Percentiles rank a stretch among this genome's conserved stretches.
Evolutionary conservation across 2,329 filamentous ascomycete species (phyloP).

Genomic region (Botrytis squamosa): DNA sequence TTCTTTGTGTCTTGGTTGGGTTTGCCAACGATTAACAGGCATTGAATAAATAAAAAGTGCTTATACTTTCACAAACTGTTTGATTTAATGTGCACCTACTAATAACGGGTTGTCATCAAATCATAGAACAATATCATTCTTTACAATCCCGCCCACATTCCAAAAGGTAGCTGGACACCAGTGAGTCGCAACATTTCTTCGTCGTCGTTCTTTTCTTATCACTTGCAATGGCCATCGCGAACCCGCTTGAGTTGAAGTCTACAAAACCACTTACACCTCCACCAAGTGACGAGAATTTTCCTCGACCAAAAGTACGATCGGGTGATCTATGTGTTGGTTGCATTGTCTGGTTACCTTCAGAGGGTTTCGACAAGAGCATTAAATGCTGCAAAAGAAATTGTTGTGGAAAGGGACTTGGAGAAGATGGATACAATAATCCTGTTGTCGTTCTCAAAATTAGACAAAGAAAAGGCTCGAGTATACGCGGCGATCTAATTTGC

Average conservation of each 20-base stretch:
- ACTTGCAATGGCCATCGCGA: neutral
- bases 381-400: conserved; percentile 23
- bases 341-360: conserved; percentile 28
- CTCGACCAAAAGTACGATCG: conserved; percentile 15
- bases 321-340: conserved; percentile 28
- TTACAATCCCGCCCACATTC: neutral
- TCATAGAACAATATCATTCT: neutral
- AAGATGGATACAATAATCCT: conserved; percentile 27
- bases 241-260: neutral
- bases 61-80: neutral
- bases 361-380: conserved; percentile 8
- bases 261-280: neutral
- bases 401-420: conserved; percentile 21
- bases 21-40: neutral
- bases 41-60: neutral
- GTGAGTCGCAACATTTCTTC: neutral
- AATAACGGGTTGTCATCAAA: conserved; percentile 1
- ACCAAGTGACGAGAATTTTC: conserved; percentile 9
- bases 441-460: conserved; percentile 25
- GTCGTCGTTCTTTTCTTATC: neutral
- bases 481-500: conserved; percentile 27
- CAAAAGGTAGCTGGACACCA: neutral
- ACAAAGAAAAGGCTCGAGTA: conserved; percentile 22
- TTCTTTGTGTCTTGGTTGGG: neutral
- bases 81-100: neutral